phyloP scores from a whole-genome alignment of 345 rosid genomes.

The Turritis glabra region DNA sequence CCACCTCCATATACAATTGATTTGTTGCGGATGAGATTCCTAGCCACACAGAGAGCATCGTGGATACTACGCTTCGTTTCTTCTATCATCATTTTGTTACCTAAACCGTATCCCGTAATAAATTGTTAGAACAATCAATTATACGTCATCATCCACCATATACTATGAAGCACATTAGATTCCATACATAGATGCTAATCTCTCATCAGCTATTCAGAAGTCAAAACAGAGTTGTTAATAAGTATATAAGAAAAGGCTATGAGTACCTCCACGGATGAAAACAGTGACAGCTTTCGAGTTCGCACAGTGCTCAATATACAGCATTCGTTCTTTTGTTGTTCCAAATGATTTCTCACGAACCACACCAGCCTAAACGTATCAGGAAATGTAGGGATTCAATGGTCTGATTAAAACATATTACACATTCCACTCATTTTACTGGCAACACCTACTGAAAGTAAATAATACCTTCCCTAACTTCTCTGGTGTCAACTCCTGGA shows the following conservation, averaged over 20 bases:
- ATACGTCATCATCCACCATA: not conserved
- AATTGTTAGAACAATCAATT: not conserved
- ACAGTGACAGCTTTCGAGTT: slow-evolving; percentile 69
- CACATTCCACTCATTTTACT: not conserved
- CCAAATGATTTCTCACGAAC: slow-evolving; percentile 65
- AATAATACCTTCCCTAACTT: slow-evolving; percentile 82
- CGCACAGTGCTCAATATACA: slow-evolving; percentile 65
- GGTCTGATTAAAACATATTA: not conserved
- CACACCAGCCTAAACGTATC: slow-evolving; percentile 62
- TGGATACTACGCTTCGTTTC: slow-evolving; percentile 98
- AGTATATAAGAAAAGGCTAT: not conserved
- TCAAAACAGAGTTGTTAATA: not conserved
- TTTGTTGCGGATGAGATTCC: slow-evolving; percentile 91
- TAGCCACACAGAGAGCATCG: slow-evolving; percentile 91
- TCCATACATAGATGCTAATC: not conserved
- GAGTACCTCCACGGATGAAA: slow-evolving; percentile 92
- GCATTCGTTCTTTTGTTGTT: slow-evolving; percentile 61
- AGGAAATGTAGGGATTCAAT: not conserved
- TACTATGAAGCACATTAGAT: not conserved
- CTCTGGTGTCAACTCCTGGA: slow-evolving; percentile 93
- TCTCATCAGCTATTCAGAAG: not conserved
- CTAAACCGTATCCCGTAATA: slow-evolving; percentile 45
- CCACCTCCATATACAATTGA: slow-evolving; percentile 98
- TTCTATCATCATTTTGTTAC: slow-evolving; percentile 97
- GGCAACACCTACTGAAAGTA: slow-evolving; percentile 6